phyloP scores from a whole-genome alignment of 306 rosid genomes.

The Trichosanthes cucumerina region DNA sequence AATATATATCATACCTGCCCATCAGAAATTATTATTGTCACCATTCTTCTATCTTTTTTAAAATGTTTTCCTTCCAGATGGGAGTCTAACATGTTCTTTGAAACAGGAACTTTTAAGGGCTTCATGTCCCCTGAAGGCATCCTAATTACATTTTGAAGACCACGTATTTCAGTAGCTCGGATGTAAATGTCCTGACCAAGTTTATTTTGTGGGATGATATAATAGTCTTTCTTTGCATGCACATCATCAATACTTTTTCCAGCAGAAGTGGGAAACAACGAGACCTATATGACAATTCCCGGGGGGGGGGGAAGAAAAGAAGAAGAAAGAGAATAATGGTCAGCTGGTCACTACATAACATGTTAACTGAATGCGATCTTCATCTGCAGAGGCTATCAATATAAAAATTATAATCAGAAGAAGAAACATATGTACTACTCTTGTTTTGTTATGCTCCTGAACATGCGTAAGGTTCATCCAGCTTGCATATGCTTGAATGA shows the following conservation, averaged over 20 bases:
- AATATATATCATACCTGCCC: slow-evolving; percentile 49
- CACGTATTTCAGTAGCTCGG: slow-evolving; percentile 80
- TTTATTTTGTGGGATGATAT: slow-evolving; percentile 82
- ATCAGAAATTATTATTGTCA: slow-evolving; percentile 56
- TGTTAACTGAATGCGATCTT: not conserved
- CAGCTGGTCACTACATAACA: not conserved
- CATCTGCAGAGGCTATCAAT: not conserved
- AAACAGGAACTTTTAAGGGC: slow-evolving; percentile 82
- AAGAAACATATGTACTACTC: slow-evolving; percentile 42
- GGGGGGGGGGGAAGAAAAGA: not conserved
- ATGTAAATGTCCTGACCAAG: slow-evolving; percentile 94
- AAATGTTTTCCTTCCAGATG: slow-evolving; percentile 57
- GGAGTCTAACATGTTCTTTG: slow-evolving; percentile 84
- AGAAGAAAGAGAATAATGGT: slow-evolving; percentile 1
- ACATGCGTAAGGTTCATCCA: slow-evolving; percentile 75
- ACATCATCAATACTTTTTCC: slow-evolving; percentile 41
- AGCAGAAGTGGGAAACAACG: slow-evolving; percentile 50
- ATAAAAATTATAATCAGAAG: not conserved
- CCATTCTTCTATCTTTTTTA: slow-evolving; percentile 56
- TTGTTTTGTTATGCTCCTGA: slow-evolving; percentile 35
- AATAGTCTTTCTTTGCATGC: slow-evolving; percentile 51
- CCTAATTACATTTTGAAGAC: slow-evolving; percentile 48
- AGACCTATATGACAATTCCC: slow-evolving; percentile 31
- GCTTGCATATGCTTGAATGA: slow-evolving; percentile 97
- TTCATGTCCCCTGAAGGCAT: slow-evolving; percentile 95